Percentiles rank a stretch among this genome's conserved stretches.
phyloP scores from a whole-genome alignment of 176 grass and related monocot species.

The Oryza australiensis region DNA sequence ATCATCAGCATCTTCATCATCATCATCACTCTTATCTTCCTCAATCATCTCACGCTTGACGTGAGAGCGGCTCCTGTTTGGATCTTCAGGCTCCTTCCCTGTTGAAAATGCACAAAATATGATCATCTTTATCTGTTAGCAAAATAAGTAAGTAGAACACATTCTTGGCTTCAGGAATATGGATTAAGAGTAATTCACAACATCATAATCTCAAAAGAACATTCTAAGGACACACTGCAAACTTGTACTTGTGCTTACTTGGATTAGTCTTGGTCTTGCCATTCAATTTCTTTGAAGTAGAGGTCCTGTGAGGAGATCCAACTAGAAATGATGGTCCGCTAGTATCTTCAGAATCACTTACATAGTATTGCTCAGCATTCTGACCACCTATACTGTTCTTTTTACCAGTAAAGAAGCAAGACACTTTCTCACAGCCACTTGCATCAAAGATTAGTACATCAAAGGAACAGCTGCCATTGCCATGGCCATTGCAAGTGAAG shows the following conservation, averaged over 20 bases:
- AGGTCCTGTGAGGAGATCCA: background rate
- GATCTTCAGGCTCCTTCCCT: constrained; percentile 20
- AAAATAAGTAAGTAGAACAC: background rate
- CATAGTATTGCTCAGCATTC: background rate
- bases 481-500: constrained; percentile 38
- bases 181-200: background rate
- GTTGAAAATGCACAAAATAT: background rate
- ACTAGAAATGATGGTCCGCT: background rate
- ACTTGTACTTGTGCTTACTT: constrained; percentile 15
- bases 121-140: background rate
- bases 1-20: background rate
- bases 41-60: constrained; percentile 11
- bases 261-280: background rate
- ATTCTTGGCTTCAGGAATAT: background rate
- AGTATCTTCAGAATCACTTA: constrained; percentile 4
- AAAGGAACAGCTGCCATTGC: constrained; percentile 33
- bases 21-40: constrained; percentile 13
- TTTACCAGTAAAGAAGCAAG: background rate
- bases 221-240: background rate
- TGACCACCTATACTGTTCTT: background rate
- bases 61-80: background rate
- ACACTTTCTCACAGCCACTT: constrained; percentile 51
- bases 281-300: constrained; percentile 19
- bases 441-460: constrained; percentile 47
- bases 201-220: background rate